Base-by-base conservation (phyloP, 257 asterid genomes). In the Salvia rosmarinus region DNA sequence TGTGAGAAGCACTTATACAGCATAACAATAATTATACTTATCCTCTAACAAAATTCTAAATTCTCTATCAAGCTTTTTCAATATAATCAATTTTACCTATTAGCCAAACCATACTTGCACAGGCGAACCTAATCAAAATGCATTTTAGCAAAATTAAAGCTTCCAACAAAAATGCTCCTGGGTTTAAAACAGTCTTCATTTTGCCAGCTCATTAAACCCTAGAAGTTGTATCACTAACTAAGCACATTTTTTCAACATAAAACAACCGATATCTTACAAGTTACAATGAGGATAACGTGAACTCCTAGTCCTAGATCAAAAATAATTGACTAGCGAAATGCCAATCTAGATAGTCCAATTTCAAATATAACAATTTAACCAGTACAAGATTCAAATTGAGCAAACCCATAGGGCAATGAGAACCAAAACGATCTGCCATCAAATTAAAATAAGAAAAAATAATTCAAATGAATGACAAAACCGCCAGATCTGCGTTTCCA, bases 401-500 rank as follows among this genome's bases (percentile, higher is more conserved):
- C 47, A 23, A 64, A 16, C 0, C 55, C 47, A 47, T 19, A 11
- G 16, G 28, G 39, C 59, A 58, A 20, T 54, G 21, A 58, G 67
- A 70, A 21, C 34, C 2, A 8, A 20, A 16, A 35, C 6, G 20
- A 49, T 54, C 57, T 7, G 42, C 37, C 49, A 25, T 5, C 16
- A 9, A 37, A 32, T 5, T 9, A 66, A 32, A 7, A 5, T 5
- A 32, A 66, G 17, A 3, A 50, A 7, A 39, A 23, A 12, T 11
- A 4, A 51, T 51, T 56, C 60, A 17, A 35, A 39, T 14, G 5
- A 59, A 72, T 16, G 13, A 67, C 25, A 46, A 9, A n/a, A n/a
- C 11, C 5, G 10, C 23, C 13, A 44, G 78, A 78, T 78, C 82
- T 61, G 61, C 7, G 30, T 3, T 49, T 64, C 11, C 63, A 5